These are phyloP conservation scores for Colletotrichum camelliae DNA, from an alignment of 2,329 filamentous ascomycete species.

Conservation along the genomic window DNA sequence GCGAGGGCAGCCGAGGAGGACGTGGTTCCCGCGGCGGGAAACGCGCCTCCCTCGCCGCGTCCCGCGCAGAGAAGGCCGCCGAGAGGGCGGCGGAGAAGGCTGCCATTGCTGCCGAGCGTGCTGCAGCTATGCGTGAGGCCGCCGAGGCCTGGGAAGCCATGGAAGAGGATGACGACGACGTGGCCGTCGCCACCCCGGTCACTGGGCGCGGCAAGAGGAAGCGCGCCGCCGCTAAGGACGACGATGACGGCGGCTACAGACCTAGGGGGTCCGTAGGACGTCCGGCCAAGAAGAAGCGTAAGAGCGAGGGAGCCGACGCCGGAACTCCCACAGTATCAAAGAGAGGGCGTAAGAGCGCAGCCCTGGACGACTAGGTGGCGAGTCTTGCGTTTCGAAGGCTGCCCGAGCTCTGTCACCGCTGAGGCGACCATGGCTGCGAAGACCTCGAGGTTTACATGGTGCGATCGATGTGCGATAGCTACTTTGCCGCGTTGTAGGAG, in stretches of 20 bases:
- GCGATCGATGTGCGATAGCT: background rate
- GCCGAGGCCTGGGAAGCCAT: conserved; percentile 22
- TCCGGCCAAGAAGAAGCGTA: conserved; percentile 63
- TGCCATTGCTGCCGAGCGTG: conserved; percentile 31
- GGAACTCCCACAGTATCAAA: conserved; percentile 34
- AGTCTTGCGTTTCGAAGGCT: background rate
- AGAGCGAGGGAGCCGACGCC: conserved; percentile 51
- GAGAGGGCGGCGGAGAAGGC: conserved; percentile 42
- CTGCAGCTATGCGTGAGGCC: conserved; percentile 33
- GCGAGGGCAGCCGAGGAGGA: conserved; percentile 16
- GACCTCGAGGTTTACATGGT: background rate
- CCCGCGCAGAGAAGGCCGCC: conserved; percentile 37
- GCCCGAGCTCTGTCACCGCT: background rate
- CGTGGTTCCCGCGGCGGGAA: conserved; percentile 25
- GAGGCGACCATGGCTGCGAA: background rate
- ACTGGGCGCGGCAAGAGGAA: conserved; percentile 51
- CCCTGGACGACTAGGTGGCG: conserved; percentile 2
- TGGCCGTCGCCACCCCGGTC: conserved; percentile 34
- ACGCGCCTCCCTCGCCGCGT: conserved; percentile 36
- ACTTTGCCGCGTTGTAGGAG: background rate
- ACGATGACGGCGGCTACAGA: conserved; percentile 65
- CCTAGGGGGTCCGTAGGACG: conserved; percentile 58
- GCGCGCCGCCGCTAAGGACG: conserved; percentile 38
- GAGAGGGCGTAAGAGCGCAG: conserved; percentile 37
- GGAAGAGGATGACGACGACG: conserved; percentile 9